Base-by-base conservation (phyloP, 805 yeast species). In the Teunomyces gatunensis region DNA sequence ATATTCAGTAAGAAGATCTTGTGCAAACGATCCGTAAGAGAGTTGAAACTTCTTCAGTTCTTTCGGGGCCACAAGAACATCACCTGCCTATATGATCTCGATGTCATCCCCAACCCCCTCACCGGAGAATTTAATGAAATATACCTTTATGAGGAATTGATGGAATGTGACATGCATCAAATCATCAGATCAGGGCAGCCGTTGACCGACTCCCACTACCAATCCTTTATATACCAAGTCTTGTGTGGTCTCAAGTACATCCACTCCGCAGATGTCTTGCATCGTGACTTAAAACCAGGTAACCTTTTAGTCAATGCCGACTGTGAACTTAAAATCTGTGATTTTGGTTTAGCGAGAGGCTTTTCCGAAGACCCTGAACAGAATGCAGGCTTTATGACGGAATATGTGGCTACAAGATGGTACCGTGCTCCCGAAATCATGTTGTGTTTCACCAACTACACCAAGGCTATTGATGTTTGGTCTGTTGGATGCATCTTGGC, bases 111-210 rank as follows among this genome's bases (percentile, higher is more conserved):
- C 20, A 79, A 83, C 54, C 70, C 78, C 2, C 46, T 63, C 49
- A 69, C 75, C 13, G 84, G 84, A 3, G 80, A 81, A 45, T 92
- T 92, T 73, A 90, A 91, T 67, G 99, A 95, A 59, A 78, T 94
- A 10, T 94, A 94, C 56, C 74, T 94, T 6, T 94, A 94, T 61
- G 99, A 94, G 67, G 99, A 92, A 68, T 74, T 92, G 58, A 94
- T 94, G 98, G 98, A 92, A 66, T 92, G 98, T 68, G 99, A 94
- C 67, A 85, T 94, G 89, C 97, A 92, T 68, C 98, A 92, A 67
- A 94, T 94, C 59, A 92, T 94, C 53, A 79, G 96, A 56, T 87
- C 96, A 9, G 92, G 91, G 17, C 98, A 94, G 66, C 87, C 96
- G 0, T 74, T 94, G 54, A 89, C 97, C 1, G 98, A 94, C 64